Base-by-base conservation (phyloP, 1,139 yeast genomes). In the Magnusiomyces paraingens region DNA sequence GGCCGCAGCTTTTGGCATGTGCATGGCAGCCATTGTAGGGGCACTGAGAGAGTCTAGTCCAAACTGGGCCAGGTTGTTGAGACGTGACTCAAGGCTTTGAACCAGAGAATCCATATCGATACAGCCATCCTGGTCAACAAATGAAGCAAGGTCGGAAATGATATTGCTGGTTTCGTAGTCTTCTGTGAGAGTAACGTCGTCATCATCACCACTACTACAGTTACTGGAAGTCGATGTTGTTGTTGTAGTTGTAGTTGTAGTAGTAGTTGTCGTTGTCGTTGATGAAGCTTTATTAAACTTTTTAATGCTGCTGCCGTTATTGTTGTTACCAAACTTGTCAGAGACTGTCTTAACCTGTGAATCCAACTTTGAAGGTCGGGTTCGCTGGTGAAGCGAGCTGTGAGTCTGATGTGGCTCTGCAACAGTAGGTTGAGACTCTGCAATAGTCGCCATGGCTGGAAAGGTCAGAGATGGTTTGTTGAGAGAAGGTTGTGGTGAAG, bases 1-100 rank as follows among this genome's bases (percentile, higher is more conserved):
- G 54, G 63, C 59, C 44, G 65, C 68, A 58, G 71, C 75, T 10
- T 70, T 61, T 42, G 59, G 62, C 32, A 58, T 61, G 20, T 69
- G 57, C 52, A 66, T 65, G 41, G 61, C 57, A 11, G 15, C 47
- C 20, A 20, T 15, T 10, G 32, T 36, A 6, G 47, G 15, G 21
- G 17, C 18, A 32, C 42, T 18, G 17, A 46, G 14, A 36, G 49
- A 35, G 14, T 46, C 49, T n/a, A 65, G 58, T 8, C 72, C 70
- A 48, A 61, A 67, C 39, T 62, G 62, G 55, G 70, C 73, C 47
- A 70, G 56, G 38, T 62, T 61, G 51, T 63, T 64, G 41, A 69
- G 64, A 18, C 67, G 61, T n/a, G 40, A 8, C 32, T 51, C 53
- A 21, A 51, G 21, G 42, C 39, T 36, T 18, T 41, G 21, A 32